Conservation (phyloP, 139 green algal species). For the Closterium sp. region DNA sequence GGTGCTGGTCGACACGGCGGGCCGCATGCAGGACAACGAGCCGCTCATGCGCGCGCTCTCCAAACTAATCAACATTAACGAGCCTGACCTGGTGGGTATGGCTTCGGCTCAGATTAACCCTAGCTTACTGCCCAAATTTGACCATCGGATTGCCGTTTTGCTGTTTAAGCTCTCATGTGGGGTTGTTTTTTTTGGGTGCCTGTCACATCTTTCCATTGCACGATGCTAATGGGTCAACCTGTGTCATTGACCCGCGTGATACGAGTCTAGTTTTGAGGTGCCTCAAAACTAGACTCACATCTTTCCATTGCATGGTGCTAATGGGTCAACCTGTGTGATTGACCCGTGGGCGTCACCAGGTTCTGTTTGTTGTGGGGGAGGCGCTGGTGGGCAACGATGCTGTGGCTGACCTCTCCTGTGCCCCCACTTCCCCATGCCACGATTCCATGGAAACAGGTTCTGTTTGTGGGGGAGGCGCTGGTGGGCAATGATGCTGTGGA, state of each 20-base stretch:
- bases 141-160: no score
- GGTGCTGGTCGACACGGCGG: conserved; percentile 97
- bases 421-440: conserved; percentile 71
- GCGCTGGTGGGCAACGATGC: conserved; percentile 97
- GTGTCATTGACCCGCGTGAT: neutral
- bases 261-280: no score
- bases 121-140: no score
- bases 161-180: no score
- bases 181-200: no score
- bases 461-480: conserved; percentile 98
- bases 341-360: neutral
- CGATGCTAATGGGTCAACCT: no score
- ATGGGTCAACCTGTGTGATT: neutral
- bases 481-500: conserved; percentile 99
- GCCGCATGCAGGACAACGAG: conserved; percentile 95
- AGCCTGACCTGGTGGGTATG: conserved; percentile 82
- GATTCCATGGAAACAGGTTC: conserved; percentile 29
- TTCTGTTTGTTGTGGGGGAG: conserved; percentile 98
- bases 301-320: no score
- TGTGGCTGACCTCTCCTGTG: conserved; percentile 81
- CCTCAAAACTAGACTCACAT: no score
- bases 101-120: no score
- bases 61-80: conserved; percentile 90
- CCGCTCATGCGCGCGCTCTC: conserved; percentile 96
- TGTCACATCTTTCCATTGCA: no score